phyloP scores from a whole-genome alignment of 345 rosid species.

The Stellera chamaejasme region DNA sequence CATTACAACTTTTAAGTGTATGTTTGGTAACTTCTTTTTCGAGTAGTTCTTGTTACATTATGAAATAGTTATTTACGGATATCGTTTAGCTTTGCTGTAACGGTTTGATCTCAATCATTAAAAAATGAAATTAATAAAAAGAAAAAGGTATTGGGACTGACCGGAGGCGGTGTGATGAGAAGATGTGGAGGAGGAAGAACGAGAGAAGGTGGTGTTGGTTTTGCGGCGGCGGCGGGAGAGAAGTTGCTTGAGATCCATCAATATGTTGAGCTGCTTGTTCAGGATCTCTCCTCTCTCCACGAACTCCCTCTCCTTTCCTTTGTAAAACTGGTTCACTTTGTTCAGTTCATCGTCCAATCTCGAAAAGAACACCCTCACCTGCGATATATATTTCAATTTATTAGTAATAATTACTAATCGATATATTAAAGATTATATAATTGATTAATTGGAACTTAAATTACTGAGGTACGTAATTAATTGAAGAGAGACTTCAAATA shows the following conservation, averaged over 20 bases:
- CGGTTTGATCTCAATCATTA: no score
- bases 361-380: slow-evolving; percentile 71
- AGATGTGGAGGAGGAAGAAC: slow-evolving; percentile 34
- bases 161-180: slow-evolving; percentile 62
- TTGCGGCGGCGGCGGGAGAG: slow-evolving; percentile 38
- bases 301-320: slow-evolving; percentile 62
- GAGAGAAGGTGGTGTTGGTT: slow-evolving; percentile 15
- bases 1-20: no score
- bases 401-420: no score
- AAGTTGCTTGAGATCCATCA: slow-evolving; percentile 53
- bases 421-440: no score
- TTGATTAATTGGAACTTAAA: no score
- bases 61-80: no score
- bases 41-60: no score
- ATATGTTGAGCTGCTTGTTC: slow-evolving; percentile 59
- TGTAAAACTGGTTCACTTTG: slow-evolving; percentile 84
- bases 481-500: background rate
- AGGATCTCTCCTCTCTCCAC: slow-evolving; percentile 71
- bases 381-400: background rate
- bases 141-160: slow-evolving; percentile 13
- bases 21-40: no score
- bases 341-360: slow-evolving; percentile 66
- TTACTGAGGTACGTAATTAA: no score
- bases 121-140: no score
- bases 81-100: no score